These are phyloP conservation scores for Dunaliella primolecta DNA, from an alignment of 139 green algal genomes.

Conservation along the genomic window DNA sequence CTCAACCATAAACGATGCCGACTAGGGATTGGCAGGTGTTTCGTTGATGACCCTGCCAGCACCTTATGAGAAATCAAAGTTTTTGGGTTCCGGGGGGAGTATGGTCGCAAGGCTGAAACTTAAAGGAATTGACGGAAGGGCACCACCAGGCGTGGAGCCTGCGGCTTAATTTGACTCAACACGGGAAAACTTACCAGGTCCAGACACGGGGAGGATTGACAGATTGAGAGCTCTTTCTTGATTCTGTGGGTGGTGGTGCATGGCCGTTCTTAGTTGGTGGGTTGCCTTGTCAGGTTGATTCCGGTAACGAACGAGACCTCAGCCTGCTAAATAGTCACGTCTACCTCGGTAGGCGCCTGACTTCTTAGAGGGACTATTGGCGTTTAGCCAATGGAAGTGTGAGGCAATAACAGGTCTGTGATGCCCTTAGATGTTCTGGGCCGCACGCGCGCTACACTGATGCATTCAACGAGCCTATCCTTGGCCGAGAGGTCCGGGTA, in stretches of 20 bases:
- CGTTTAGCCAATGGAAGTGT: conserved; percentile 73
- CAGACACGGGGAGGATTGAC: conserved; percentile 91
- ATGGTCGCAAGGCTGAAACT: too few relatives aligned
- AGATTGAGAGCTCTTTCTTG: conserved; percentile 93
- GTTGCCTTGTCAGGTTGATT: conserved; percentile 95
- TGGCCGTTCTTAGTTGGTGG: too few relatives aligned
- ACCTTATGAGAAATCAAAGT: too few relatives aligned
- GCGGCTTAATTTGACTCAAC: conserved; percentile 97
- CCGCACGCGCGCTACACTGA: conserved; percentile 98
- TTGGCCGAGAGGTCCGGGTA: conserved; percentile 86
- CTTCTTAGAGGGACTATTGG: conserved; percentile 34
- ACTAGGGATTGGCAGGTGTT: too few relatives aligned
- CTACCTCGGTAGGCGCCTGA: conserved; percentile 25
- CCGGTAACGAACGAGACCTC: conserved; percentile 95
- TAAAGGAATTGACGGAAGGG: too few relatives aligned
- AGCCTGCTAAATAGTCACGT: conserved; percentile 92
- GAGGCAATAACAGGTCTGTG: conserved; percentile 94
- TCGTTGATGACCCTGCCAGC: too few relatives aligned
- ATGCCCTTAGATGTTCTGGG: conserved; percentile 99
- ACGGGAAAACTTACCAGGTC: too few relatives aligned
- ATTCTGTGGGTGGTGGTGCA: too few relatives aligned
- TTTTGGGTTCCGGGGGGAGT: too few relatives aligned
- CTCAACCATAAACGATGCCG: conserved; percentile 99
- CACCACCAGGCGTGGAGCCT: conserved; percentile 93
- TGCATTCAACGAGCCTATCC: conserved; percentile 91